phyloP scores from a whole-genome alignment of 2,329 filamentous ascomycete species.

The Pseudopithomyces maydicus region DNA sequence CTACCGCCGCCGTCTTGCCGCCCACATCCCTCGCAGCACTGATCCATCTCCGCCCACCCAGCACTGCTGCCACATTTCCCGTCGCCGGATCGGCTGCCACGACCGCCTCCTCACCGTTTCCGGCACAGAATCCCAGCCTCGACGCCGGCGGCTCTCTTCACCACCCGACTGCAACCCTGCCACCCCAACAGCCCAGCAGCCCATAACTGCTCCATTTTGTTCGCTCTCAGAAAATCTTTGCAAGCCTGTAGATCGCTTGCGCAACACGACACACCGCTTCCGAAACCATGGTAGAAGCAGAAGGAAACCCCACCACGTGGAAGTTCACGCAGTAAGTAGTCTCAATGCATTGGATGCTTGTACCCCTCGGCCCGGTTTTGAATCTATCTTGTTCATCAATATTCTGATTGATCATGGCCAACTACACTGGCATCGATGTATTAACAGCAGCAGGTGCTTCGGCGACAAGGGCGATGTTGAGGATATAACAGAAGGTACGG shows the following conservation, averaged over 20 bases:
- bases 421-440: conserved; percentile 4
- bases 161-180: conserved; percentile 15
- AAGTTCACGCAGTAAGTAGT: conserved; percentile 96
- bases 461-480: conserved; percentile 99
- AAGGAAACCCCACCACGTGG: conserved; percentile 94
- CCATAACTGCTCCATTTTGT: conserved; percentile 12
- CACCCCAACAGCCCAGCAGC: conserved; percentile 17
- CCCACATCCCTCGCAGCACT: conserved; percentile 18
- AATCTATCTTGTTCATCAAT: background rate
- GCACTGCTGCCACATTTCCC: conserved; percentile 17
- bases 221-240: conserved; percentile 15
- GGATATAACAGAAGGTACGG: conserved; percentile 91
- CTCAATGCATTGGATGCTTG: background rate
- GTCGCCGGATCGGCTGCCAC: conserved; percentile 28
- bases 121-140: conserved; percentile 26
- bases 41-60: background rate
- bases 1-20: conserved; percentile 25
- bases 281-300: conserved; percentile 90
- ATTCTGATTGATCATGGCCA: background rate
- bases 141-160: conserved; percentile 36
- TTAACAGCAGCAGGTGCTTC: conserved; percentile 76
- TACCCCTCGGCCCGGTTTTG: background rate
- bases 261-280: conserved; percentile 18
- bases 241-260: conserved; percentile 19
- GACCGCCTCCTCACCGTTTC: conserved; percentile 28